Evolutionary conservation across 1,139 yeast genomes (phyloP).

Genomic region (Saccharomyces pastorianus): DNA sequence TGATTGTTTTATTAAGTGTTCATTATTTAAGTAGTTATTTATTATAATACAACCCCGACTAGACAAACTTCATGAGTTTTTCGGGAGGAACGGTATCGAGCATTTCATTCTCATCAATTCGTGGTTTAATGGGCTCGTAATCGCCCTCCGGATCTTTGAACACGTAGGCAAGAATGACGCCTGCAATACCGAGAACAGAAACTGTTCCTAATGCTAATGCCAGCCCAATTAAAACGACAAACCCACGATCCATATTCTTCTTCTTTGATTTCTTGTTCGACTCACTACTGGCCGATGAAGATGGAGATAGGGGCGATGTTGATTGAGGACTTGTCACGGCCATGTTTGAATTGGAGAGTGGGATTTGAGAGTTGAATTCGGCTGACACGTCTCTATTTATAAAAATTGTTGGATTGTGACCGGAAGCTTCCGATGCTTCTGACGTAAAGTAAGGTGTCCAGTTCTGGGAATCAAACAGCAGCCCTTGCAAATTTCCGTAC

Average conservation of each 20-base stretch:
- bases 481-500: slow-evolving; percentile 59
- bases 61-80: slow-evolving; percentile 39
- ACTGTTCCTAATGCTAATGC: slow-evolving; percentile 85
- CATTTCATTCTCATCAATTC: slow-evolving; percentile 55
- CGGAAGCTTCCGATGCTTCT: slow-evolving; percentile 22
- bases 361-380: slow-evolving; percentile 26
- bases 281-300: slow-evolving; percentile 22
- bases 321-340: slow-evolving; percentile 14
- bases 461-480: slow-evolving; percentile 55
- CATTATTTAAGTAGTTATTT: slow-evolving; percentile 1
- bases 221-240: slow-evolving; percentile 77
- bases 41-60: slow-evolving; percentile 4
- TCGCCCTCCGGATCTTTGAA: slow-evolving; percentile 30
- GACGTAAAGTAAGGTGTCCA: slow-evolving; percentile 67
- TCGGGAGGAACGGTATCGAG: slow-evolving; percentile 55
- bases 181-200: slow-evolving; percentile 54
- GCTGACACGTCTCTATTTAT: slow-evolving; percentile 34
- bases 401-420: slow-evolving; percentile 20
- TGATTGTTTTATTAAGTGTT: not conserved
- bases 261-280: slow-evolving; percentile 10
- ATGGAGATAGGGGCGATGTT: slow-evolving; percentile 17
- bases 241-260: slow-evolving; percentile 46
- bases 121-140: slow-evolving; percentile 30
- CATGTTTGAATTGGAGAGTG: slow-evolving; percentile 15
- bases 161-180: slow-evolving; percentile 43